Percentiles rank a stretch among this genome's conserved stretches.
Evolutionary conservation across 1,139 yeast genomes (phyloP).

Genomic region (Kodamaea derodonti): DNA sequence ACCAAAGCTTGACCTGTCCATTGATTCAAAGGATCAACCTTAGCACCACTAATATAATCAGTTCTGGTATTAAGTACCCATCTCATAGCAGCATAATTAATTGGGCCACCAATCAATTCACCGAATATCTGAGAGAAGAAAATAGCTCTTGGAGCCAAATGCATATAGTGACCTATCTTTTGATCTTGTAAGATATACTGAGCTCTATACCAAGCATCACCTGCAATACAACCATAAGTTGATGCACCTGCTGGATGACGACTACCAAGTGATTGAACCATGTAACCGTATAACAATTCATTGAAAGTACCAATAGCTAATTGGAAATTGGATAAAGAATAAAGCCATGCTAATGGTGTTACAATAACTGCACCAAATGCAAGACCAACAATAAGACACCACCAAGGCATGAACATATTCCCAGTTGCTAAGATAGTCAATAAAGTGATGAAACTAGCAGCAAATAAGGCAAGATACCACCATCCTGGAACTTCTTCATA

Average conservation of each 20-base stretch:
- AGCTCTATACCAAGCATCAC: slow-evolving; percentile 51
- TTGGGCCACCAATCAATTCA: slow-evolving; percentile 44
- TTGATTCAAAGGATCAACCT: slow-evolving; percentile 42
- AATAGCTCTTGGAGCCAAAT: slow-evolving; percentile 41
- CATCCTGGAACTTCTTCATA: slow-evolving; percentile 36
- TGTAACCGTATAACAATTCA: slow-evolving; percentile 42
- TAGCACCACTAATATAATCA: slow-evolving; percentile 32
- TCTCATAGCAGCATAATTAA: slow-evolving; percentile 39
- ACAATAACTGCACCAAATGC: slow-evolving; percentile 40
- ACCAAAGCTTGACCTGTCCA: slow-evolving; percentile 47
- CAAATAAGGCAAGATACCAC: slow-evolving; percentile 37
- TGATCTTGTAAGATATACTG: slow-evolving; percentile 45
- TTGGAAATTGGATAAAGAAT: slow-evolving; percentile 47
- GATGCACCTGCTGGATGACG: slow-evolving; percentile 46
- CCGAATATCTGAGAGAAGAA: slow-evolving; percentile 47
- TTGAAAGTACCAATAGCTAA: slow-evolving; percentile 48
- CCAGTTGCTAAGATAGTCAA: slow-evolving; percentile 31
- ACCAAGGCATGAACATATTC: slow-evolving; percentile 45
- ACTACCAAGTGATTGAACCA: slow-evolving; percentile 28
- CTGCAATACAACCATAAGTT: slow-evolving; percentile 45
- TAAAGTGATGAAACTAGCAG: slow-evolving; percentile 28
- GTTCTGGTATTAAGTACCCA: slow-evolving; percentile 40
- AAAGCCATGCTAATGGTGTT: slow-evolving; percentile 46
- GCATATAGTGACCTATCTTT: slow-evolving; percentile 45
- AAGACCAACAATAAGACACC: slow-evolving; percentile 42